phyloP scores from a whole-genome alignment of 2,329 filamentous ascomycete genomes.

The Hymenoscyphus occultus region DNA sequence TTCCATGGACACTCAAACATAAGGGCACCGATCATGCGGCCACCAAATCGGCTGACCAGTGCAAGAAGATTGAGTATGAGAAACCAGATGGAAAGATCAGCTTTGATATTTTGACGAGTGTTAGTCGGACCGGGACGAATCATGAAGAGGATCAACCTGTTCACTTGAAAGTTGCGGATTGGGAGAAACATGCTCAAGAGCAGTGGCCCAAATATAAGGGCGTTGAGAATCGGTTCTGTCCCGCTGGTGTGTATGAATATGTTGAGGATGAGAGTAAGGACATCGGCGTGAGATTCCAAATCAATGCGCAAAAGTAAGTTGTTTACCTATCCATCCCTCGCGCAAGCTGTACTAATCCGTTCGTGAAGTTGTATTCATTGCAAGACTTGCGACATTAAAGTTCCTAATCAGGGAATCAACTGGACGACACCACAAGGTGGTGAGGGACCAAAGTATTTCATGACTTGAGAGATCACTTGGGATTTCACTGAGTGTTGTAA shows the following conservation, averaged over 20 bases:
- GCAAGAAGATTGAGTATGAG: slow-evolving; percentile 87
- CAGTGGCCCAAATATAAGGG: slow-evolving; percentile 88
- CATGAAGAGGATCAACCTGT: slow-evolving; percentile 98
- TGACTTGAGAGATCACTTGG: slow-evolving; percentile 43
- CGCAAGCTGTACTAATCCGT: slow-evolving; percentile 19
- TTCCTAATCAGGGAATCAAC: slow-evolving; percentile 89
- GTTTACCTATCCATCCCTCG: background rate
- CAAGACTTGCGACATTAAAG: slow-evolving; percentile 99
- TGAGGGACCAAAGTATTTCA: slow-evolving; percentile 70
- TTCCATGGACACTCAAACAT: slow-evolving; percentile 91
- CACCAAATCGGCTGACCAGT: slow-evolving; percentile 77
- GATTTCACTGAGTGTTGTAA: too few species aligned
- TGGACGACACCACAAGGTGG: slow-evolving; percentile 94
- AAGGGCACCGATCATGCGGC: slow-evolving; percentile 71
- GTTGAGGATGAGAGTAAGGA: slow-evolving; percentile 87
- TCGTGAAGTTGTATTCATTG: slow-evolving; percentile 85
- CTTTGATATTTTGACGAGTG: slow-evolving; percentile 94
- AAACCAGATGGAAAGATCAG: slow-evolving; percentile 94
- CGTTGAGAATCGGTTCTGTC: slow-evolving; percentile 94
- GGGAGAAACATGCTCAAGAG: slow-evolving; percentile 81
- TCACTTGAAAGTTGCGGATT: slow-evolving; percentile 91
- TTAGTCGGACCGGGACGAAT: slow-evolving; percentile 93
- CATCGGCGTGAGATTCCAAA: slow-evolving; percentile 90
- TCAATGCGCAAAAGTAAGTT: slow-evolving; percentile 93
- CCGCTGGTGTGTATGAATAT: slow-evolving; percentile 97